These are phyloP conservation scores for Backusella psychrophila DNA, from an alignment of 192 early-diverging fungal genomes.

Conservation along the genomic window DNA sequence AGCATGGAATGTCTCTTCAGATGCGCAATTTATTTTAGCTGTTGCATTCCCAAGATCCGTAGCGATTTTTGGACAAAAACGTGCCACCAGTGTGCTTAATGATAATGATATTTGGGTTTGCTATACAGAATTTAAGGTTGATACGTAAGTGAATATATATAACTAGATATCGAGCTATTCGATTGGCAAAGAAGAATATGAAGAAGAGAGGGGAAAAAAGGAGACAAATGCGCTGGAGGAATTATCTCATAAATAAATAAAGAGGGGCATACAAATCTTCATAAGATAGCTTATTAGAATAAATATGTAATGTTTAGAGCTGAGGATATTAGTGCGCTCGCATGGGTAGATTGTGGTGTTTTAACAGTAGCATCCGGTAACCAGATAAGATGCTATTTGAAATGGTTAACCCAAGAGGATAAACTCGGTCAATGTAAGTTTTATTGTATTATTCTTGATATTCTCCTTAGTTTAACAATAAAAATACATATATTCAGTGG, in stretches of 20 bases:
- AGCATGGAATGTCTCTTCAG: slow-evolving; percentile 74
- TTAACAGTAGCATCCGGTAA: slow-evolving; percentile 56
- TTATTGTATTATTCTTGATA: not conserved
- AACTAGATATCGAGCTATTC: not conserved
- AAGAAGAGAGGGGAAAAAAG: not conserved
- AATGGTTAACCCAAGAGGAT: slow-evolving; percentile 59
- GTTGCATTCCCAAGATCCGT: slow-evolving; percentile 54
- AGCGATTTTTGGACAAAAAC: slow-evolving; percentile 57
- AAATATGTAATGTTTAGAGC: slow-evolving; percentile 12
- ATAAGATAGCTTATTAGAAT: not conserved
- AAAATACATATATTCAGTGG: not conserved
- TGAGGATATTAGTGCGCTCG: slow-evolving; percentile 43
- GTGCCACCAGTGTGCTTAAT: slow-evolving; percentile 38
- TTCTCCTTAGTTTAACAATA: not conserved
- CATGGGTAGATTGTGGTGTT: slow-evolving; percentile 57
- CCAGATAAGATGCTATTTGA: slow-evolving; percentile 56
- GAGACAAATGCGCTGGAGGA: not conserved
- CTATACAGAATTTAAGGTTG: slow-evolving; percentile 54
- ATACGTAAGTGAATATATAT: slow-evolving; percentile 34
- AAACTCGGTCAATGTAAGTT: slow-evolving; percentile 37
- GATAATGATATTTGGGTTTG: slow-evolving; percentile 48
- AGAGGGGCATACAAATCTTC: not conserved
- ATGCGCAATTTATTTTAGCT: slow-evolving; percentile 71
- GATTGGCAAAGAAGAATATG: not conserved
- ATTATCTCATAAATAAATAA: not conserved